Percentiles rank a stretch among this genome's conserved stretches.
Conservation (phyloP, 345 rosid species). For the Eutrema heterophyllum region DNA sequence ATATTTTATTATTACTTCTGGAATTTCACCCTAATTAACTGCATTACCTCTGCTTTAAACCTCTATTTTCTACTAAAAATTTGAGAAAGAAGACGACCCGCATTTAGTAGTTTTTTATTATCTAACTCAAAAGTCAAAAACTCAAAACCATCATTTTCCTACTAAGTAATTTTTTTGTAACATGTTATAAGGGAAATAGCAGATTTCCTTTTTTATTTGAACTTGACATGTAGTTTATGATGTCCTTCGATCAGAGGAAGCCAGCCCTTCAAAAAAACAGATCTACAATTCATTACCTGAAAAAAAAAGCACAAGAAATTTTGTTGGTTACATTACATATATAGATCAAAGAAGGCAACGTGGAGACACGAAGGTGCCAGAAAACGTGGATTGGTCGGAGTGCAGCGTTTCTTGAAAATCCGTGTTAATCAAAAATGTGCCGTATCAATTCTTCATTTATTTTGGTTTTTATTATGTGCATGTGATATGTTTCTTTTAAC, state of each 20-base stretch:
- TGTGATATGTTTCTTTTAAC: slow-evolving; percentile 27
- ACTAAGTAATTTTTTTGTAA: too few species aligned
- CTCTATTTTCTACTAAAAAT: too few species aligned
- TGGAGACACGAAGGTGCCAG: slow-evolving; percentile 25
- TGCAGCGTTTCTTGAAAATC: background rate
- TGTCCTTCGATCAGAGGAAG: background rate
- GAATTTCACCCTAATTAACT: too few species aligned
- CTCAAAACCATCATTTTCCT: background rate
- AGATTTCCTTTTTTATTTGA: background rate
- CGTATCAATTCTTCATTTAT: slow-evolving; percentile 10
- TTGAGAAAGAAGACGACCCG: too few species aligned
- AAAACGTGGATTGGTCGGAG: slow-evolving; percentile 30
- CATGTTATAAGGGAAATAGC: background rate
- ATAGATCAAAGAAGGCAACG: background rate
- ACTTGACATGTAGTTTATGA: background rate
- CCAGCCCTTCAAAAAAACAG: background rate
- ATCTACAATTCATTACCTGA: background rate
- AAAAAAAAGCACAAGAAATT: background rate
- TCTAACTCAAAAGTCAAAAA: background rate
- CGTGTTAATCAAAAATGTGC: background rate
- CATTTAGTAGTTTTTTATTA: too few species aligned
- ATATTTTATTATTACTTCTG: too few species aligned
- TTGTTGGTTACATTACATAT: background rate
- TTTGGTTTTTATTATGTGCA: background rate
- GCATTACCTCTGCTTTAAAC: too few species aligned